Conservation (phyloP, 176 grass and related monocot species). For the Panicum miliaceum region DNA sequence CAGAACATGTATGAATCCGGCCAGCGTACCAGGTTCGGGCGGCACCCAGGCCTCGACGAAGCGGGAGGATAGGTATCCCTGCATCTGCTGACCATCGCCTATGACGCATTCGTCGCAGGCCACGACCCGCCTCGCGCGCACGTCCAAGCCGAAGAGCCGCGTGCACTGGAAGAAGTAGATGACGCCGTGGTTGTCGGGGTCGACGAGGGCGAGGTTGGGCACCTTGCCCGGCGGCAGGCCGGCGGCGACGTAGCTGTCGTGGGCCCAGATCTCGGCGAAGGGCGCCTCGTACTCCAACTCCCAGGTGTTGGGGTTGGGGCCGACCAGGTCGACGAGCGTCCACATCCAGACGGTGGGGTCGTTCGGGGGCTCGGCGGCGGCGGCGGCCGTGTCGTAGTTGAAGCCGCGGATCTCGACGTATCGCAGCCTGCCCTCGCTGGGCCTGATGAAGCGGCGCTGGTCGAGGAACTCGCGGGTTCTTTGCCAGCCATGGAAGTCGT, state of each 20-base stretch:
- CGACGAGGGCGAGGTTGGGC: slow-evolving; percentile 11
- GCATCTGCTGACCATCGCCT: rapidly evolving
- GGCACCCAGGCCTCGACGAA: too few species aligned
- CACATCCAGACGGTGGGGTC: background rate
- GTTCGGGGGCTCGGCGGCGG: background rate
- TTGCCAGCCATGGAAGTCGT: too few species aligned
- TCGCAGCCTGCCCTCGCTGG: background rate
- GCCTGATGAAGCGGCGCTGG: background rate
- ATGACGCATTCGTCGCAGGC: background rate
- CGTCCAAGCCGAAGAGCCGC: background rate
- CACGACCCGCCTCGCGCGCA: background rate
- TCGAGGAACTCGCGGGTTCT: background rate
- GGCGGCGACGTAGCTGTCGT: slow-evolving; percentile 4
- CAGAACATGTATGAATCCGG: too few species aligned
- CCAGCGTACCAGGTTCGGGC: too few species aligned
- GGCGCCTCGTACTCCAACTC: background rate
- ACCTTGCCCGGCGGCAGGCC: background rate
- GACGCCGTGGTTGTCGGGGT: background rate
- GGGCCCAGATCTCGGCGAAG: background rate
- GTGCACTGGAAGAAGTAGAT: background rate
- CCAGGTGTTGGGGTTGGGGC: background rate
- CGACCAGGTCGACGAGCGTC: background rate
- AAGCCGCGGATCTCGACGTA: background rate
- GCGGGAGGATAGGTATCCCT: too few species aligned
- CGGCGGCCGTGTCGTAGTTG: too few species aligned